These are phyloP conservation scores for Leishmania mexicana DNA, from an alignment of 208 protist genomes.

Conservation along the genomic window DNA sequence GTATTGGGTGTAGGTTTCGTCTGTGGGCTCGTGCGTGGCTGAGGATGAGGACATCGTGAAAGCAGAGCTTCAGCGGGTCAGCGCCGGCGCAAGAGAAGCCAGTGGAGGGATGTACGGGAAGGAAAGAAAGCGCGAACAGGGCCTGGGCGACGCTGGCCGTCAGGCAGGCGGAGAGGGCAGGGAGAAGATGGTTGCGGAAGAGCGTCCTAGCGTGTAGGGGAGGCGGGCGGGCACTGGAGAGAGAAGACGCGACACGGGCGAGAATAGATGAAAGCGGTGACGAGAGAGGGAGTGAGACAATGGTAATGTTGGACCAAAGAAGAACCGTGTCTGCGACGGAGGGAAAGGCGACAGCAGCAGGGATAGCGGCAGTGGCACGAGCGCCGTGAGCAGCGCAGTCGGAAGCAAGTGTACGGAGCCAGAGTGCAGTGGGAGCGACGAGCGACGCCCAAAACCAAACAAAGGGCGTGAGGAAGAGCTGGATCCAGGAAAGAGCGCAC, in stretches of 20 bases:
- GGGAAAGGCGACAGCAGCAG: neutral
- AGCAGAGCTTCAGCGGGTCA: neutral
- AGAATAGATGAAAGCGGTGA: no score
- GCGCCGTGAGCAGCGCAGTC: neutral
- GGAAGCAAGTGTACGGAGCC: neutral
- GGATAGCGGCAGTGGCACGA: neutral
- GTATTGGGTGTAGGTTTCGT: neutral
- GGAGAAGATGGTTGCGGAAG: neutral
- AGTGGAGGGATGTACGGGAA: neutral
- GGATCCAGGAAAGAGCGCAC: neutral
- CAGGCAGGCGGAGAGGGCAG: neutral
- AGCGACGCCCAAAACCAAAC: no score
- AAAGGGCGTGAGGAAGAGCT: no score
- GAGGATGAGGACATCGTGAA: neutral
- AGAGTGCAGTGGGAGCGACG: neutral
- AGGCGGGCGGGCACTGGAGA: no score
- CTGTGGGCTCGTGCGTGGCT: neutral
- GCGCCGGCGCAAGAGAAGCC: neutral
- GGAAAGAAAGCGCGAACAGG: neutral
- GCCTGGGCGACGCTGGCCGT: neutral
- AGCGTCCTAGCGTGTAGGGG: no score
- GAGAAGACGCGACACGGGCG: no score
- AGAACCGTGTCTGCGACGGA: no score
- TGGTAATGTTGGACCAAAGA: no score
- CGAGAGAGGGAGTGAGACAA: no score